Percentiles rank a stretch among this genome's conserved stretches.
These are phyloP conservation scores for Lecanicillium sp. DNA, from an alignment of 2,329 filamentous ascomycete species.

Conservation along the genomic window DNA sequence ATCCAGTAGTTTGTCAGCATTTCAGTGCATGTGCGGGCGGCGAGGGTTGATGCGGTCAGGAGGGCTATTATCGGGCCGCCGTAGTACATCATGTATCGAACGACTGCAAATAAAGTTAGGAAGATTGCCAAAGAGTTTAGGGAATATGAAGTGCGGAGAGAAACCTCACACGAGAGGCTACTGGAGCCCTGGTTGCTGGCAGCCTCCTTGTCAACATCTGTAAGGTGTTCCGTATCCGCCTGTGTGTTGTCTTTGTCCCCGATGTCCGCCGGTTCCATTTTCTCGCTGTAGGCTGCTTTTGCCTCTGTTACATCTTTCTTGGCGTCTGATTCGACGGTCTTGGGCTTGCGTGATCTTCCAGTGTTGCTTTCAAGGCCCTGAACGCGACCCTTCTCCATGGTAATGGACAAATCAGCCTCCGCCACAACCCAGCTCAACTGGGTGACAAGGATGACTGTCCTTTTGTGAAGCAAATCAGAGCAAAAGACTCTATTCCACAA, in stretches of 20 bases:
- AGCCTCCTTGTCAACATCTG: no score
- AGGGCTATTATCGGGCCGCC: conserved; percentile 35
- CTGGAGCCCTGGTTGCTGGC: no score
- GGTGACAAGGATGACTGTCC: conserved; percentile 50
- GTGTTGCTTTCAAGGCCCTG: conserved; percentile 28
- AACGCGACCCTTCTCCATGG: conserved; percentile 36
- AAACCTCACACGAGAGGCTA: no score
- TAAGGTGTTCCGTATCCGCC: background rate
- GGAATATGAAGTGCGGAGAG: no score
- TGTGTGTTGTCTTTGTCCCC: background rate
- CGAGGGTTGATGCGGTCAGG: conserved; percentile 27
- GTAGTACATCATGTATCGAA: conserved; percentile 44
- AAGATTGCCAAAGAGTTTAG: no score
- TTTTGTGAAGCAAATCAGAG: conserved; percentile 42
- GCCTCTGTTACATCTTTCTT: conserved; percentile 17
- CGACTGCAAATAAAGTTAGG: no score
- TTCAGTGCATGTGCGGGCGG: conserved; percentile 32
- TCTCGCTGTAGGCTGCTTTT: background rate
- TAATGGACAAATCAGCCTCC: conserved; percentile 39
- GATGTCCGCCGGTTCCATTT: background rate
- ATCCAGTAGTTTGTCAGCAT: conserved; percentile 40
- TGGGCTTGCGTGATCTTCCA: conserved; percentile 33
- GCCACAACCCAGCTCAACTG: conserved; percentile 44
- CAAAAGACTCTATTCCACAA: conserved; percentile 53
- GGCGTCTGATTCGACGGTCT: conserved; percentile 16